Conservation (phyloP, 1,284 basidiomycete species). For the Papiliotrema flavescens region DNA sequence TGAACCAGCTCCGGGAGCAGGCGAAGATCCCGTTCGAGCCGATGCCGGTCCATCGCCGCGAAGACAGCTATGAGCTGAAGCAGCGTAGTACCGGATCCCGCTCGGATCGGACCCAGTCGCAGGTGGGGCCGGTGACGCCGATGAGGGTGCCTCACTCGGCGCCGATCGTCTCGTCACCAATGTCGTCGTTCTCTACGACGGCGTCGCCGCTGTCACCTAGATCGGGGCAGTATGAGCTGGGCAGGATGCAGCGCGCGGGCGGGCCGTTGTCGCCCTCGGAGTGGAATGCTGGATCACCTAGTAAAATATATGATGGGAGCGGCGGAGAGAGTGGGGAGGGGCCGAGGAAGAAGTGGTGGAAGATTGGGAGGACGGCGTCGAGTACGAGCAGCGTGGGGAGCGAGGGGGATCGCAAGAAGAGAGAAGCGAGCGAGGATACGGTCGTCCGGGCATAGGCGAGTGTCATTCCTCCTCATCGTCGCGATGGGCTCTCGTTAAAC, state of each 20-base stretch:
- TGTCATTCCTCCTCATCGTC: too few species aligned
- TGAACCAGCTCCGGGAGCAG: background rate
- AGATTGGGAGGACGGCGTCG: constrained; percentile 10
- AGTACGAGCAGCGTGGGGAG: constrained; percentile 2
- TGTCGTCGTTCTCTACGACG: background rate
- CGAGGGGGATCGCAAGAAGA: constrained; percentile 9
- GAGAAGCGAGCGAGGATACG: constrained; percentile 23
- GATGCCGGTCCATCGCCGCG: background rate
- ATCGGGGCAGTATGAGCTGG: background rate
- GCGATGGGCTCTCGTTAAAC: too few species aligned
- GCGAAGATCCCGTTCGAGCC: constrained; percentile 2
- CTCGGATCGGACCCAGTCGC: background rate
- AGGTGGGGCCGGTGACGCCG: background rate
- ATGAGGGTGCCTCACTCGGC: background rate
- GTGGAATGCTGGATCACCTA: background rate
- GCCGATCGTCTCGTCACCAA: background rate
- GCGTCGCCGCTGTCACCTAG: background rate
- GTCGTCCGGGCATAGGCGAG: constrained; percentile 5
- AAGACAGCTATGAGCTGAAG: constrained; percentile 5
- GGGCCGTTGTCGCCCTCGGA: background rate
- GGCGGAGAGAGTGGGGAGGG: constrained; percentile 1
- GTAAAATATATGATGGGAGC: background rate
- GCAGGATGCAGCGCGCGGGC: background rate
- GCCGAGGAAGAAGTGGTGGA: constrained; percentile 35
- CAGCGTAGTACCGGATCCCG: background rate